These are phyloP conservation scores for Termitomyces sp. DNA, from an alignment of 768 basidiomycete genomes.

Conservation along the genomic window DNA sequence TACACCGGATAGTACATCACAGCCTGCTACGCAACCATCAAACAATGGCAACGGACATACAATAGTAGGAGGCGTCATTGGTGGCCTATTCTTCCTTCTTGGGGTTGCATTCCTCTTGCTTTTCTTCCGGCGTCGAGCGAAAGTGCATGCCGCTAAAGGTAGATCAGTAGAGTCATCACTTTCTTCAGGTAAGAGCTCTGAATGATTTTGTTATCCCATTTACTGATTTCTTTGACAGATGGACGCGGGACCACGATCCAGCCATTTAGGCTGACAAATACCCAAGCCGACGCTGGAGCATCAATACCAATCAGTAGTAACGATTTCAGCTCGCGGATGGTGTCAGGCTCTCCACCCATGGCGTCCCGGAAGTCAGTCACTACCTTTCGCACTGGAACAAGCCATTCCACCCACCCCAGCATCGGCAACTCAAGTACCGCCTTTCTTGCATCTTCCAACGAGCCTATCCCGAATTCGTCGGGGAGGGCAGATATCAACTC, in stretches of 20 bases:
- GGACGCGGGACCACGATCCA: slow-evolving; percentile 1
- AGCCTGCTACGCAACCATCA: not conserved
- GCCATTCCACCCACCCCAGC: slow-evolving; percentile 6
- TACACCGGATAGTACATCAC: slow-evolving; percentile 4
- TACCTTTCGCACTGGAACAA: not conserved
- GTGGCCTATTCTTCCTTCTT: slow-evolving; percentile 20
- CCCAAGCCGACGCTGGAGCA: not conserved
- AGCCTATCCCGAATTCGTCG: slow-evolving; percentile 1
- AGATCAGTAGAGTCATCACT: not conserved
- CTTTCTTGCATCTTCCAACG: not conserved
- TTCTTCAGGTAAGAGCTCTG: not conserved
- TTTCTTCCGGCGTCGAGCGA: slow-evolving; percentile 19
- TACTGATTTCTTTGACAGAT: not conserved
- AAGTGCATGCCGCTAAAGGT: not conserved
- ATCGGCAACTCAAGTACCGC: slow-evolving; percentile 1
- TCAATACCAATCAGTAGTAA: not conserved
- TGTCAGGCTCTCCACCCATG: not conserved
- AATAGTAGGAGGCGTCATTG: slow-evolving; percentile 29
- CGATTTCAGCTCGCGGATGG: slow-evolving; percentile 2
- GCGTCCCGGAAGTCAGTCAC: slow-evolving; percentile 7
- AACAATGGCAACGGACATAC: not conserved
- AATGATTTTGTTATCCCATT: not conserved
- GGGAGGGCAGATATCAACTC: not conserved
- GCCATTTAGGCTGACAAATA: slow-evolving; percentile 10
- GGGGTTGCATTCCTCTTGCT: slow-evolving; percentile 14